phyloP scores from a whole-genome alignment of 2,329 filamentous ascomycete species.

The Hymenoscyphus scutula region DNA sequence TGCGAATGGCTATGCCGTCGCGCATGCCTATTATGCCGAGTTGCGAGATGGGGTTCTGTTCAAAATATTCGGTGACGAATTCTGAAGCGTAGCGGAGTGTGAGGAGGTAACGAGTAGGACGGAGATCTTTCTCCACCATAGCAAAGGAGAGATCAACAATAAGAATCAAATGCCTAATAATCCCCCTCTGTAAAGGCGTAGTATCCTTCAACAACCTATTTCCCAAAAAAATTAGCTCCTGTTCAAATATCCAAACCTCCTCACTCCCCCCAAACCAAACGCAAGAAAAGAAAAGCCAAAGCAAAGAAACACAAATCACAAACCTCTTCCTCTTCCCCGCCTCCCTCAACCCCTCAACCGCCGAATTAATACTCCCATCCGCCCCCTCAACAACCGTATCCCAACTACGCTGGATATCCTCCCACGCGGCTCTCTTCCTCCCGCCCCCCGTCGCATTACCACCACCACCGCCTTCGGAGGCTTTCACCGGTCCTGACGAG shows the following conservation, averaged over 20 bases:
- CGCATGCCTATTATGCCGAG: slow-evolving; percentile 90
- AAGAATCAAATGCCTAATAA: slow-evolving; percentile 92
- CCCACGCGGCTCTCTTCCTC: slow-evolving; percentile 57
- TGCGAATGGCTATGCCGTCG: slow-evolving; percentile 80
- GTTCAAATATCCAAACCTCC: background rate
- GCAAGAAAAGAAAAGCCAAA: background rate
- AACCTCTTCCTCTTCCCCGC: slow-evolving; percentile 76
- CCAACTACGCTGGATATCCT: slow-evolving; percentile 65
- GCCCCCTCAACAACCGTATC: slow-evolving; percentile 75
- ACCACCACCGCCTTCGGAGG: slow-evolving; percentile 29
- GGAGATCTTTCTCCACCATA: slow-evolving; percentile 92
- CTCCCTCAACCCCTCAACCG: slow-evolving; percentile 72
- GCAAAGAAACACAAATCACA: too few species aligned
- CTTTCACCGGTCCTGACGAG: slow-evolving; percentile 30
- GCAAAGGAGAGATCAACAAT: slow-evolving; percentile 89
- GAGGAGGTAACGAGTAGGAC: slow-evolving; percentile 82
- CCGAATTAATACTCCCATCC: slow-evolving; percentile 72
- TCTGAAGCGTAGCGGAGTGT: slow-evolving; percentile 79
- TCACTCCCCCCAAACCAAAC: background rate
- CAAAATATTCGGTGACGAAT: slow-evolving; percentile 93
- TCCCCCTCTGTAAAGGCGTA: slow-evolving; percentile 90
- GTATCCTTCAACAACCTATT: slow-evolving; percentile 83
- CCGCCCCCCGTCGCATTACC: slow-evolving; percentile 34
- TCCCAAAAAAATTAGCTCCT: slow-evolving; percentile 3
- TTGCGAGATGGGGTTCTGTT: slow-evolving; percentile 97